Base-by-base conservation (phyloP, 2,329 filamentous ascomycete genomes). In the Ceratocystis albifundus region DNA sequence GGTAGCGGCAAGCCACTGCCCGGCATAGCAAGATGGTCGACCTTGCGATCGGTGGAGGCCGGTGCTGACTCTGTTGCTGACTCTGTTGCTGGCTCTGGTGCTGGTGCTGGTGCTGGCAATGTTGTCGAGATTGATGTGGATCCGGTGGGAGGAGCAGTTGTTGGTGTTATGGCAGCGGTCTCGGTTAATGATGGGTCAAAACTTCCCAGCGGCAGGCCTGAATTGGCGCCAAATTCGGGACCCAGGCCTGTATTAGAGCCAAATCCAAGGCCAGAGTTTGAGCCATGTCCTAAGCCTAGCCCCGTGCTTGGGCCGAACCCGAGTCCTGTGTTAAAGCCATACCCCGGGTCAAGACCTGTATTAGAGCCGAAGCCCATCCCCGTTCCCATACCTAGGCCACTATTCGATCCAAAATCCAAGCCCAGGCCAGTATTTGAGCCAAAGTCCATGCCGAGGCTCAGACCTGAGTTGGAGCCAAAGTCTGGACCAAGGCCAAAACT, bases 21-120 rank as follows among this genome's bases (percentile, higher is more conserved):
- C 5, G 66, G 66, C 66, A 67, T 67, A 28, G 66, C 66, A 17
- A 67, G 66, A 15, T 67, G 66, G 48, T 67, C 66, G 46, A 67
- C 50, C 46, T 67, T 67, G 44, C 45, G 48, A 44, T 63, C 61
- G 61, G 53, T 36, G 8, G 63, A 32, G 22, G 44, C 20, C 10
- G 30, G 6, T 25, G 57, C 7, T 36, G 61, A 4, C 57, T 57
- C 12, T 50, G 65, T 7, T 55, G 65, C 8, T 57, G 28, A 28
- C 4, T 1, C 20, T 5, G 30, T 1, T 36, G 57, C 7, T n/a
- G 61, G 6, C 57, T 57, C 12, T 50, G 65, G 8, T 55, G 65
- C 17, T 28, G 46, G n/a, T 36, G 50, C 30, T 17, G 15, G 6
- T n/a, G 4, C 22, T 15, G 15, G 20, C 41, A 17, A 15, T 41